Evolutionary conservation across 225 moss, liverwort and hornwort species (phyloP).

Genomic region (Polytrichum formosum): DNA sequence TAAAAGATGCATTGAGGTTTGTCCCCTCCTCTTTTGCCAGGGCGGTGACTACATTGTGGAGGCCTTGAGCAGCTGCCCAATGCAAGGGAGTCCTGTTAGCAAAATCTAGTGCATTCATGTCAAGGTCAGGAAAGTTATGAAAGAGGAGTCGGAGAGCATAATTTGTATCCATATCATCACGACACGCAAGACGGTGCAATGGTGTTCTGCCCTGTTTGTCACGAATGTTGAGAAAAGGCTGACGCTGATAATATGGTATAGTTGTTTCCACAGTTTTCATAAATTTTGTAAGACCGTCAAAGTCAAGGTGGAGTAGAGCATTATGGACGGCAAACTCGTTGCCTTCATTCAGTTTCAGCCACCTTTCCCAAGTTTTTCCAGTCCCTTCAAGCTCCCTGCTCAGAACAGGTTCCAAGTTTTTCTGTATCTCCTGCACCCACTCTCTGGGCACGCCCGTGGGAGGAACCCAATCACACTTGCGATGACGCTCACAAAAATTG

Average conservation of each 20-base stretch:
- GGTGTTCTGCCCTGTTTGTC: neutral
- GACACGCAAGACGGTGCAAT: neutral
- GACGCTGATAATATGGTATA: neutral
- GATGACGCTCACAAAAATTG: neutral
- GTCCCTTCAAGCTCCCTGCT: neutral
- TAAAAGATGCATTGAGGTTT: neutral
- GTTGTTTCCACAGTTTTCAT: neutral
- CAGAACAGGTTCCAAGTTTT: neutral
- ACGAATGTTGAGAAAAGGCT: neutral
- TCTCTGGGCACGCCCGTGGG: neutral
- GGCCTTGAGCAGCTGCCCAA: conserved; percentile 5
- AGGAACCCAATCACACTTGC: neutral
- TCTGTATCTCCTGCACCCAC: neutral
- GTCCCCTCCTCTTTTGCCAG: neutral
- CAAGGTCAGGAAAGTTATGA: neutral
- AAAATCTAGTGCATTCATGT: conserved; percentile 5
- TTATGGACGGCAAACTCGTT: neutral
- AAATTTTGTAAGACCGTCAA: neutral
- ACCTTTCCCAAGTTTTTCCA: neutral
- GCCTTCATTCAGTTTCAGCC: neutral
- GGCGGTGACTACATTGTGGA: neutral
- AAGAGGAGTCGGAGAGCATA: neutral
- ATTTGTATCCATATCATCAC: neutral
- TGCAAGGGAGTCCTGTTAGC: conserved; percentile 5
- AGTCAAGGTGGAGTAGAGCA: neutral